These are phyloP conservation scores for Plasmopara muralis DNA, from an alignment of 352 stramenopile species.

Conservation along the genomic window DNA sequence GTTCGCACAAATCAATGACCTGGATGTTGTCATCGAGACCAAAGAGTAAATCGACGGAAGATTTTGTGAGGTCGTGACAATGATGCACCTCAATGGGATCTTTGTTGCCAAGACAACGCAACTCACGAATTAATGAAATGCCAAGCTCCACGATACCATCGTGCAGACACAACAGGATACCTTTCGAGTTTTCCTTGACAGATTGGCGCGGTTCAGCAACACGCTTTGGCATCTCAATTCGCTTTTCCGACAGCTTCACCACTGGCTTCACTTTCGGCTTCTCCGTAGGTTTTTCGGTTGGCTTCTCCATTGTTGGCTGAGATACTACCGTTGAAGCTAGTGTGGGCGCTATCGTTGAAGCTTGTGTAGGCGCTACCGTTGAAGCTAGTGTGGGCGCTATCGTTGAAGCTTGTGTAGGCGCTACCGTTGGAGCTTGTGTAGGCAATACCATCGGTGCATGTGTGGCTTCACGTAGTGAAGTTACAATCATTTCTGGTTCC, in stretches of 20 bases:
- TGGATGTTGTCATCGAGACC: conserved; percentile 32
- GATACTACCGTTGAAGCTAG: background rate
- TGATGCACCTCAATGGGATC: conserved; percentile 54
- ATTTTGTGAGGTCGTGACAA: conserved; percentile 35
- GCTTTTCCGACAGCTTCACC: conserved; percentile 17
- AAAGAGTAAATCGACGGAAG: conserved; percentile 28
- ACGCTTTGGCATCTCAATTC: conserved; percentile 13
- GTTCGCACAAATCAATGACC: conserved; percentile 40
- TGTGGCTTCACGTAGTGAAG: background rate
- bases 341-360: background rate
- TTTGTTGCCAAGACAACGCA: conserved; percentile 41
- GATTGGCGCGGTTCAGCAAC: conserved; percentile 19
- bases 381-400: background rate
- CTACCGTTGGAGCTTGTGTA: background rate
- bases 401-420: background rate
- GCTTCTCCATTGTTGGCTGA: background rate
- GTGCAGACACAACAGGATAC: conserved; percentile 37
- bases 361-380: background rate
- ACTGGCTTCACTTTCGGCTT: conserved; percentile 7
- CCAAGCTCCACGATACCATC: conserved; percentile 36
- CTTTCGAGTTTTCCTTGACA: conserved; percentile 30
- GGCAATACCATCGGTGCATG: background rate
- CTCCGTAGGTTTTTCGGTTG: conserved; percentile 3
- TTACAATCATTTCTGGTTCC: background rate
- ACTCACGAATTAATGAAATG: conserved; percentile 42